Evolutionary conservation across 208 protist genomes (phyloP), one percentile per base, ranked within the genome.

Genomic region (Blastocrithidia nonstop): DNA sequence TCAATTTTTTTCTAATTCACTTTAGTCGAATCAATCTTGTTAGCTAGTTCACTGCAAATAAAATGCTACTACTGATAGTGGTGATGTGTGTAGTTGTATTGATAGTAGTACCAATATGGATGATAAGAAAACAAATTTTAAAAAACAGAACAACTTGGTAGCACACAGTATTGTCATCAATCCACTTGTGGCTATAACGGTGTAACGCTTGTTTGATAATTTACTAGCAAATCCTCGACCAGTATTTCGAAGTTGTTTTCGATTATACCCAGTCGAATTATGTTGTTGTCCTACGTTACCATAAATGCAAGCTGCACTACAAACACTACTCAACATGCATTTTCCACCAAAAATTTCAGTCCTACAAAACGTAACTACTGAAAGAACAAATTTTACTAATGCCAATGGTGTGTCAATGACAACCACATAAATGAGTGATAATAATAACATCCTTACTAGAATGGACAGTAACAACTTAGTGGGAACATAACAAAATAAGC

Each of bases 281-380:
- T 85, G 74, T 3, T 90, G 80, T 61, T 90, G 80, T 42, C 80
- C 80, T 26, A 90, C 75, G 9, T 29, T 71, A 36, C 32, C 58
- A 11, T 75, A 90, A 44, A 90, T 90, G 71, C 64, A 72, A 26
- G 28, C 45, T 39, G 74, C 59, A 15, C 51, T 90, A 35, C 55
- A 49, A 2, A 39, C 46, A 19, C 65, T 90, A 6, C 39, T 85
- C 17, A 41, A 28, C 1, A 32, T 57, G 28, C 66, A 85, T 45
- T 90, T 86, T 45, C 71, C 78, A 11, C 26, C 31, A 0, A 36
- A 29, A 17, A 22, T 43, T 23, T 19, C 15, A 4, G 4, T 15
- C 19, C 37, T 13, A 3, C 1, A n/a, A n/a, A n/a, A n/a, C n/a
- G n/a, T n/a, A n/a, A 35, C 29, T 11, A 35, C 29, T 15, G 29